Evolutionary conservation across 495 filamentous ascomycete genomes (phyloP), one percentile per base, ranked within the genome.

Genomic region (Podospora pseudoanserina): DNA sequence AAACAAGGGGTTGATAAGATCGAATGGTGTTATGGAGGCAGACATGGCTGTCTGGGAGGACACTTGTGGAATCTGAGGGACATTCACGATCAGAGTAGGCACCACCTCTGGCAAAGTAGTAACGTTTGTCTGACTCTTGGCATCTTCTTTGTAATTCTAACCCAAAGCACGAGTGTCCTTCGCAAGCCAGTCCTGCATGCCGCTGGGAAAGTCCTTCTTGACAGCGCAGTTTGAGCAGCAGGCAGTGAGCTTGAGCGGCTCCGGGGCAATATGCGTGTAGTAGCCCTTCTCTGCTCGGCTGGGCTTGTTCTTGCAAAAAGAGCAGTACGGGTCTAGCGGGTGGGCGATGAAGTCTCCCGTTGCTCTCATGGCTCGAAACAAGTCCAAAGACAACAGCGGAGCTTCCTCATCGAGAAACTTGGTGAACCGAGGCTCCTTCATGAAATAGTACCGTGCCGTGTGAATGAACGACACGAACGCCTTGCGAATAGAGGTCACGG

Each of bases 191-290:
- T 73, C 55, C 20, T 20, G 26, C 61, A 65, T 71, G 0, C 60
- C 58, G 0, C 54, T 13, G 9, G 56, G 26, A 0, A 71, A 34
- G 3, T 64, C 65, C 39, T 28, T 67, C 65, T 67, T 69, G 2
- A 23, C 58, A 13, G 71, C 72, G 16, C 73, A 74, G 1, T 58
- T 68, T 5, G 65, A 63, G 34, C 73, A 73, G 13, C 53, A 27
- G 2, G 65, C 64, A 1, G 9, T n/a, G 20, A 74, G 2, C 58
- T 65, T 63, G n/a, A 66, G 4, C 60, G 44, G 67, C 20, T 73
- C 65, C 26, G 73, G 62, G 34, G 66, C 71, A 2, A 74, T 13
- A 3, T 74, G 72, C 3, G 71, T 71, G 18, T 66, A 75, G 26
- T 75, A 73, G 15, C 23, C n/a, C 69, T 67, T 66, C 3, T 72